Evolutionary conservation across 106 monocot species (phyloP).

Genomic region (Platanthera zijinensis): DNA sequence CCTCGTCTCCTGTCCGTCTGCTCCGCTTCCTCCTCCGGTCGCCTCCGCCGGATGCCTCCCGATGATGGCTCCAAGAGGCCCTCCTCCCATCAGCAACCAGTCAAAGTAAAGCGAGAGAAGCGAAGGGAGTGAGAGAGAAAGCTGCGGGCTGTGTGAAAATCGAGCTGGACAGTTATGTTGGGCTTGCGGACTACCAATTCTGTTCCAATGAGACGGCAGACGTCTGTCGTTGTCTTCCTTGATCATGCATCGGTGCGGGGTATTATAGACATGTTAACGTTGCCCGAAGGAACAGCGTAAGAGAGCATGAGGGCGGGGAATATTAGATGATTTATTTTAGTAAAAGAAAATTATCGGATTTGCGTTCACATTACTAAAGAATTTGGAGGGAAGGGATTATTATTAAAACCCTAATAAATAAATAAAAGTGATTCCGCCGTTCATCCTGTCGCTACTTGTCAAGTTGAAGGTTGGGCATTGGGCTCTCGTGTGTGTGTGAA

Average conservation of each 20-base stretch:
- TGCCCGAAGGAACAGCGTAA: not conserved
- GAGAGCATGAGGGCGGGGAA: not conserved
- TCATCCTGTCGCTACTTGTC: too few relatives aligned
- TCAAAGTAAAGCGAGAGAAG: conserved; percentile 7
- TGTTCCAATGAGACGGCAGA: not conserved
- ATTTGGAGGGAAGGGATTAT: not conserved
- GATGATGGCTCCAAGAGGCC: conserved; percentile 38
- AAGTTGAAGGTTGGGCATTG: too few relatives aligned
- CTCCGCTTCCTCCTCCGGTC: conserved; percentile 6
- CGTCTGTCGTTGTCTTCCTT: not conserved
- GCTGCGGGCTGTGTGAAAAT: not conserved
- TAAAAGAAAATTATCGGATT: not conserved
- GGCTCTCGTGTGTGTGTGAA: too few relatives aligned
- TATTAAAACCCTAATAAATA: not conserved
- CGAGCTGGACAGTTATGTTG: not conserved
- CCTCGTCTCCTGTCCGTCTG: conserved; percentile 15
- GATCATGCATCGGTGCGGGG: not conserved
- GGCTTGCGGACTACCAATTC: not conserved
- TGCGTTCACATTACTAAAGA: not conserved
- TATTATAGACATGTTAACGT: not conserved
- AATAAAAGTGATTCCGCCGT: too few relatives aligned
- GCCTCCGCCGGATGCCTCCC: conserved; percentile 33
- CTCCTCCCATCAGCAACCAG: not conserved
- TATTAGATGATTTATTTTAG: not conserved
- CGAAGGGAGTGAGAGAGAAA: conserved; percentile 4